Conservation (phyloP, 176 grass and related monocot species). For the Stipa capillata region DNA sequence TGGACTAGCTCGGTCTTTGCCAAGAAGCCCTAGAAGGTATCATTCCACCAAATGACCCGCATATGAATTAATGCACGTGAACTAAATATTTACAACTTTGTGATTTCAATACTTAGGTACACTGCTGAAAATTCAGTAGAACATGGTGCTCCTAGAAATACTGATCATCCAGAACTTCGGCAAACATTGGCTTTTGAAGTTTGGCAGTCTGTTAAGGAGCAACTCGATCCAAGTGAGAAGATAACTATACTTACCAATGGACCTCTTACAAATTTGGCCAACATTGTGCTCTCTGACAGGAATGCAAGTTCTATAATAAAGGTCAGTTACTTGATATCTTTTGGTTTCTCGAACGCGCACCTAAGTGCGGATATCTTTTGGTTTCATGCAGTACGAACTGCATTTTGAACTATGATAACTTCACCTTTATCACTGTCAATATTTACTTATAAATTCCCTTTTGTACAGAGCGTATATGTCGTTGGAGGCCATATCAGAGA, state of each 20-base stretch:
- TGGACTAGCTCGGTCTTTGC: constrained; percentile 53
- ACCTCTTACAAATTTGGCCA: constrained; percentile 86
- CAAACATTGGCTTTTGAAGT: constrained; percentile 76
- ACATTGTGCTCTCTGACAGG: constrained; percentile 55
- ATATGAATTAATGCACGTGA: background rate
- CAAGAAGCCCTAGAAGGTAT: constrained; percentile 79
- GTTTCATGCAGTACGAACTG: background rate
- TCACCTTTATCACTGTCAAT: background rate
- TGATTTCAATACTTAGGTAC: constrained; percentile 40
- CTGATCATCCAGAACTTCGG: constrained; percentile 63
- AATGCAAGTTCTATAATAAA: constrained; percentile 41
- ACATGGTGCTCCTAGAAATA: constrained; percentile 71
- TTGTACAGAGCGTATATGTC: constrained; percentile 50
- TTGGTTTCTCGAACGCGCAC: too few species aligned
- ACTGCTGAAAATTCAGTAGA: constrained; percentile 74
- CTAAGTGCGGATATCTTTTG: constrained; percentile 4
- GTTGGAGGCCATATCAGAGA: constrained; percentile 63
- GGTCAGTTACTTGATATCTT: constrained; percentile 37
- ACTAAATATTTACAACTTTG: background rate
- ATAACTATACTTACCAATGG: constrained; percentile 65
- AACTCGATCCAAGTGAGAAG: constrained; percentile 48
- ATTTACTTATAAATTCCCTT: constrained; percentile 6
- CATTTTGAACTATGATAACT: background rate
- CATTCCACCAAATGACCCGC: background rate
- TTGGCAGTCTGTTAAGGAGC: constrained; percentile 51